phyloP scores from a whole-genome alignment of 2,329 filamentous ascomycete genomes.

The Aspergillus novoparasiticus region DNA sequence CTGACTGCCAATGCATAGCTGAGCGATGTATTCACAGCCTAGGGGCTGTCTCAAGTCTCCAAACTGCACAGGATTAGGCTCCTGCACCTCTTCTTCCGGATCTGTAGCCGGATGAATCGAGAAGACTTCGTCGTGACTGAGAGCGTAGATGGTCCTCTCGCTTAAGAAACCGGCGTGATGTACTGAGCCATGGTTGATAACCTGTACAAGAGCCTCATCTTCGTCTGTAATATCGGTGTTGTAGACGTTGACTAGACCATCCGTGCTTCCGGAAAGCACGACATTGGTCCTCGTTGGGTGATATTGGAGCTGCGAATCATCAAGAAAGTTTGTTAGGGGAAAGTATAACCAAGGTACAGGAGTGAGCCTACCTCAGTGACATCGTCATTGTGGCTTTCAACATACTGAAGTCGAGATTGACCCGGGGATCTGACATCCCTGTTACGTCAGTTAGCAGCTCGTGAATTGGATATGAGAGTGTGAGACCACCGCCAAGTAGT shows the following conservation, averaged over 20 bases:
- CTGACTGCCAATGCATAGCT: slow-evolving; percentile 50
- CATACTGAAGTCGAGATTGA: slow-evolving; percentile 40
- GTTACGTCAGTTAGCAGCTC: slow-evolving; percentile 30
- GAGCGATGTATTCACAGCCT: slow-evolving; percentile 62
- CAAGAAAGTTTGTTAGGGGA: neutral
- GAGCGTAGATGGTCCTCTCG: slow-evolving; percentile 55
- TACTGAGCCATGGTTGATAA: slow-evolving; percentile 65
- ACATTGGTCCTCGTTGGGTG: slow-evolving; percentile 55
- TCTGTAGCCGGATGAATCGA: slow-evolving; percentile 59
- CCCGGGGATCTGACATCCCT: slow-evolving; percentile 49
- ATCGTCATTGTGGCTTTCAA: slow-evolving; percentile 59
- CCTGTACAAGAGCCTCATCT: slow-evolving; percentile 64
- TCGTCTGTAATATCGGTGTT: slow-evolving; percentile 60
- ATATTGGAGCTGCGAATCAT: slow-evolving; percentile 46
- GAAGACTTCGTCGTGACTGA: slow-evolving; percentile 65
- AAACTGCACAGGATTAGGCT: slow-evolving; percentile 51
- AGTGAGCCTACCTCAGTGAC: slow-evolving; percentile 55
- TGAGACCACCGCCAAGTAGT: neutral
- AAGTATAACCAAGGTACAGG: slow-evolving; percentile 21
- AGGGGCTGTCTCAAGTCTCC: slow-evolving; percentile 60
- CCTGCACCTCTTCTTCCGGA: slow-evolving; percentile 50
- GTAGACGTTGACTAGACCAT: slow-evolving; percentile 65
- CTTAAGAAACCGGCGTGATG: slow-evolving; percentile 64
- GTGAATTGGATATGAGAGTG: neutral
- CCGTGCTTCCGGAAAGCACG: slow-evolving; percentile 63